Evolutionary conservation across 139 green algal species (phyloP), one percentile per base, ranked within the genome.

Genomic region (Chlorokybus atmophyticus): DNA sequence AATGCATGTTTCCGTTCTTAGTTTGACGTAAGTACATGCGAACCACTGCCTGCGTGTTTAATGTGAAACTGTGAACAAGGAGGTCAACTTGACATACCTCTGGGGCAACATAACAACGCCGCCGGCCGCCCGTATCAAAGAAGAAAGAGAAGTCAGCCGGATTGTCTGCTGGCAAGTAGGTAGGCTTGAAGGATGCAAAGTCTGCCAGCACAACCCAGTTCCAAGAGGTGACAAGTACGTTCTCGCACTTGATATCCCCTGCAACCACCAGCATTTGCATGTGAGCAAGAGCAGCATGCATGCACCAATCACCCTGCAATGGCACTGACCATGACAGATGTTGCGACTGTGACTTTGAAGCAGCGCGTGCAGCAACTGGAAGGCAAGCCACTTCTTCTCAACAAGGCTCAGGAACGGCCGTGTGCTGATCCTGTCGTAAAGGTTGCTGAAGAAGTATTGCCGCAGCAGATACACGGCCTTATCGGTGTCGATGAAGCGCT

Each of bases 91-190:
- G 17, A 52, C n/a, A 19, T 23, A 67, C 50, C 56, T 78, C 71
- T 0, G 90, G 90, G 0, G 90, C 90, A 2, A 98, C 62, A 74
- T 89, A 96, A 62, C 88, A 95, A 24, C 85, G 81, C 32, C 88
- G 64, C n/a, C 83, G 66, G 4, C 78, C 72, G 21, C 80, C 82
- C 0, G 84, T 91, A 78, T 97, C 88, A 66, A 97, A 98, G 79
- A 87, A 98, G 64, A 93, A 95, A 3, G 84, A 94, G 54, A 94
- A 98, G 70, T 94, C 88, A 19, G 87, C 83, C 4, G 89, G 88
- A 71, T 97, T 95, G 75, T 97, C 89, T 1, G 77, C 83, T 2
- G 87, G 90, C 42, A 98, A 71, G 44, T 75, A 68, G 17, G 70
- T 75, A 10, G 90, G 90, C 63, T 98, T 98, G 70, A 90, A 93